Evolutionary conservation across 2,329 filamentous ascomycete species (phyloP).

Genomic region (Penicillium sp.): DNA sequence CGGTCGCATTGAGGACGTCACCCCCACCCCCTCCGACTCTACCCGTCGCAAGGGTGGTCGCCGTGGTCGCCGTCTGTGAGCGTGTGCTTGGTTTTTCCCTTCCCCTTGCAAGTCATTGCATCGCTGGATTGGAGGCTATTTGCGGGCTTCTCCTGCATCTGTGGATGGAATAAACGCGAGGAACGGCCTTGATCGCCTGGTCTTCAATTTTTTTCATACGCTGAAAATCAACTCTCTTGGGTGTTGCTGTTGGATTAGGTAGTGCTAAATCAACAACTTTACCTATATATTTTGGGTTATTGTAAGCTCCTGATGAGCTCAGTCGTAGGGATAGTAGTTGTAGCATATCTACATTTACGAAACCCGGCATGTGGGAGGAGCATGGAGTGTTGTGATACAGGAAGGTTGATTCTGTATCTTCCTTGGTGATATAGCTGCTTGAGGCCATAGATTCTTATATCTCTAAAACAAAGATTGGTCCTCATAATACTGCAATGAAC

Average conservation of each 20-base stretch:
- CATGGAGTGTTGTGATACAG: background rate
- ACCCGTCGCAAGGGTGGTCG: conserved; percentile 99
- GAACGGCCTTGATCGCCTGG: conserved; percentile 52
- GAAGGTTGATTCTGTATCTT: background rate
- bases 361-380: background rate
- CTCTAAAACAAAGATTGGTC: background rate
- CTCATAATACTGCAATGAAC: background rate
- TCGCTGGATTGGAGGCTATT: conserved; percentile 34
- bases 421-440: too few species aligned
- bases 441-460: too few species aligned
- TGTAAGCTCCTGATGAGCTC: background rate
- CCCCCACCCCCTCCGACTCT: conserved; percentile 97
- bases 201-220: conserved; percentile 46
- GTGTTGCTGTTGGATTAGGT: conserved; percentile 21
- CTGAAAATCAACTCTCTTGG: conserved; percentile 27
- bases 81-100: conserved; percentile 37
- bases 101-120: conserved; percentile 26
- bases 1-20: conserved; percentile 99
- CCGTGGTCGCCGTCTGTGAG: conserved; percentile 99
- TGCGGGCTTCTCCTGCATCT: conserved; percentile 35
- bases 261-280: conserved; percentile 25
- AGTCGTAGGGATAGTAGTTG: background rate
- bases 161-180: conserved; percentile 52
- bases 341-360: background rate
- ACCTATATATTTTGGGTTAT: conserved; percentile 12